Conservation (phyloP, 768 basidiomycete species). For the Mycena galericulata region DNA sequence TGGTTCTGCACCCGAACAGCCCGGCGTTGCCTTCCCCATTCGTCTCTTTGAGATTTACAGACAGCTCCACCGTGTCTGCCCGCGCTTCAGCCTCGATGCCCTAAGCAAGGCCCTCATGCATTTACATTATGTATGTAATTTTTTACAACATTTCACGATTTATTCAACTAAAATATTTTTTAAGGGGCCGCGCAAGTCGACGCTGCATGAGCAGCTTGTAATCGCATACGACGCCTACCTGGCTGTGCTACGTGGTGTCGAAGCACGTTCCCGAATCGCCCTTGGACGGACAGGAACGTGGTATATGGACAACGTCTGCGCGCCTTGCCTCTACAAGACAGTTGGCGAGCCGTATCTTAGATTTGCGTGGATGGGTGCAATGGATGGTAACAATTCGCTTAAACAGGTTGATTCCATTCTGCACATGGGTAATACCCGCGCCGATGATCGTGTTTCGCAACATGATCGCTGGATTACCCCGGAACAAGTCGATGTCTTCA, state of each 20-base stretch:
- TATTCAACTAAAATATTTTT: no score
- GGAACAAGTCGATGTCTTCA: constrained; percentile 27
- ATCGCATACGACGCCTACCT: constrained; percentile 13
- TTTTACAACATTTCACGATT: no score
- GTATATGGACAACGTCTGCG: constrained; percentile 10
- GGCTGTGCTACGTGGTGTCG: background rate
- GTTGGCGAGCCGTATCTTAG: background rate
- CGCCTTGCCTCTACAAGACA: constrained; percentile 13
- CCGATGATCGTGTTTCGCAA: constrained; percentile 16
- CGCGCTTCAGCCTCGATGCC: constrained; percentile 39
- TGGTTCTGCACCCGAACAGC: constrained; percentile 32
- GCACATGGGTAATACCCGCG: background rate
- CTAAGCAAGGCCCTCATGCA: constrained; percentile 28
- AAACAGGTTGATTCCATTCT: constrained; percentile 14
- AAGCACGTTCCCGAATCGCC: background rate
- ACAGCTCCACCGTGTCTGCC: constrained; percentile 40
- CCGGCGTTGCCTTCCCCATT: constrained; percentile 34
- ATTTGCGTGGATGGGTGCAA: constrained; percentile 4
- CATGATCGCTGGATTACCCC: constrained; percentile 15
- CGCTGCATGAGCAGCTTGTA: background rate
- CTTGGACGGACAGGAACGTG: background rate
- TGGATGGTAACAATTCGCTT: constrained; percentile 18
- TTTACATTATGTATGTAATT: constrained; percentile 37
- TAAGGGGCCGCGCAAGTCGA: background rate
- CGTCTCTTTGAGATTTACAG: constrained; percentile 37